These are phyloP conservation scores for Fusarium secorum DNA, from an alignment of 2,329 filamentous ascomycete genomes.

Conservation along the genomic window DNA sequence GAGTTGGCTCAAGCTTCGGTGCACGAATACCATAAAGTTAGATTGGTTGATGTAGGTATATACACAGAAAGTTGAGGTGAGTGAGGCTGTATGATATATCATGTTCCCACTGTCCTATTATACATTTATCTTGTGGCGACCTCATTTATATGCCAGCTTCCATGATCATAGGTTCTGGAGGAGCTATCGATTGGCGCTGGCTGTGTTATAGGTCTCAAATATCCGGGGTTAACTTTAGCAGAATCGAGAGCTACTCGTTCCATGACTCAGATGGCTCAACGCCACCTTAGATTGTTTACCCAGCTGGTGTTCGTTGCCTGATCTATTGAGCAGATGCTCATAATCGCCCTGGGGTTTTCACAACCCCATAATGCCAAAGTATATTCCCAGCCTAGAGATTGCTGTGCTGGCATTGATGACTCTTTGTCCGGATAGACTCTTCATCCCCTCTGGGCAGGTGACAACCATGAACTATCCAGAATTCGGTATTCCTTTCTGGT, in stretches of 20 bases:
- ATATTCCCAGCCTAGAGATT: neutral
- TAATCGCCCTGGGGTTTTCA: too few relatives aligned
- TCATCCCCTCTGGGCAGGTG: neutral
- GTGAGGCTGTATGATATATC: neutral
- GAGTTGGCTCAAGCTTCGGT: neutral
- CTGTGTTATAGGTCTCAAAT: too few relatives aligned
- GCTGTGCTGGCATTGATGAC: neutral
- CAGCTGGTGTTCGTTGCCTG: neutral
- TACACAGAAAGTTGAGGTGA: neutral
- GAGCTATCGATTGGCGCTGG: neutral
- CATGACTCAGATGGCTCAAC: neutral
- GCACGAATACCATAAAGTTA: neutral
- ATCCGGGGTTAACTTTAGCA: neutral
- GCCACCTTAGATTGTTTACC: neutral
- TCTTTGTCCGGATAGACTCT: too few relatives aligned
- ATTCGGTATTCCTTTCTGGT: neutral
- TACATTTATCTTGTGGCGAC: neutral
- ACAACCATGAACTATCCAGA: too few relatives aligned
- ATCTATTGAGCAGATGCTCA: neutral
- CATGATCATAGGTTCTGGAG: neutral
- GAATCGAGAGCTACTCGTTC: neutral
- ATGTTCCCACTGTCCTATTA: neutral
- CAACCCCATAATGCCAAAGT: too few relatives aligned
- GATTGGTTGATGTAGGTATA: neutral
- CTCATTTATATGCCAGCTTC: neutral